phyloP scores from a whole-genome alignment of 345 rosid genomes.

The Corchorus olitorius region DNA sequence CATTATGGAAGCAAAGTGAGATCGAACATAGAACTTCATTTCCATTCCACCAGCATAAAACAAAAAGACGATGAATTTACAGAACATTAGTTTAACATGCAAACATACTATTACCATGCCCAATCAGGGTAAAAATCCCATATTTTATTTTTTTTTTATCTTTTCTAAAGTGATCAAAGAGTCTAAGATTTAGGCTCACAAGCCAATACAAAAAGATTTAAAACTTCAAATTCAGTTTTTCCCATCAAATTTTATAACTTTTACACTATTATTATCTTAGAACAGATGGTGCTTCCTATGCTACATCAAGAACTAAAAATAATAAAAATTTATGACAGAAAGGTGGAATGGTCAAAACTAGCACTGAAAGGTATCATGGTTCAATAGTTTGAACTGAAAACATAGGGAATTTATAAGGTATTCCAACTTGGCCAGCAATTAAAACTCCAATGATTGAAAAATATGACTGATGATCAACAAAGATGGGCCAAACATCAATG shows the following conservation, averaged over 20 bases:
- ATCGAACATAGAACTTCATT: constrained; percentile 21
- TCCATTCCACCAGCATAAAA: neutral
- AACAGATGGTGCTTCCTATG: neutral
- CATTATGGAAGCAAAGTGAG: constrained; percentile 15
- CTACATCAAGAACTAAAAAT: neutral
- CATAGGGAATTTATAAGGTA: neutral
- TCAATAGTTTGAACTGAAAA: neutral
- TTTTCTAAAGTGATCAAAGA: neutral
- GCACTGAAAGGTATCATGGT: neutral
- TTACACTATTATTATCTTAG: neutral
- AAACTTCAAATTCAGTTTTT: neutral
- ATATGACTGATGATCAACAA: neutral
- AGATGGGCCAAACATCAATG: neutral
- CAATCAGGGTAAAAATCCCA: neutral
- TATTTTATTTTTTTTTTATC: neutral
- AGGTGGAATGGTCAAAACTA: neutral
- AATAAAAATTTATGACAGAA: too few relatives aligned
- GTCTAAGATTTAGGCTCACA: neutral
- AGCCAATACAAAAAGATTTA: neutral
- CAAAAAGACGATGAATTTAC: neutral
- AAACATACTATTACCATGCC: neutral
- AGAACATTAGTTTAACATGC: neutral
- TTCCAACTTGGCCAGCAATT: neutral
- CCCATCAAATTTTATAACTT: neutral
- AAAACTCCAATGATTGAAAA: neutral